Percentiles rank a stretch among this genome's conserved stretches.
Conservation (phyloP, 2,329 filamentous ascomycete genomes). For the Onygena corvina region DNA sequence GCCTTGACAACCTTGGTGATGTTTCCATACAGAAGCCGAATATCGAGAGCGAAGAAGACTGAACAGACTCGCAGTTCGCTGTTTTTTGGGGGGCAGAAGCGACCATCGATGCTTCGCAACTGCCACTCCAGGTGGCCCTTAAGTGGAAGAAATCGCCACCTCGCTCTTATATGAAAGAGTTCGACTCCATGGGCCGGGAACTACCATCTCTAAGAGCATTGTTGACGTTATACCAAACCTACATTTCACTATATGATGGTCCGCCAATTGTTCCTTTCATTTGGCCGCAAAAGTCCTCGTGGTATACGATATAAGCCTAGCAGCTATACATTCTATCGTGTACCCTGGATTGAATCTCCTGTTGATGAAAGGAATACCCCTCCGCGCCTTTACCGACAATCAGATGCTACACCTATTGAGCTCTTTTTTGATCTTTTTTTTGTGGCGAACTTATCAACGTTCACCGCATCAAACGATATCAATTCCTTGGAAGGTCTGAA, state of each 20-base stretch:
- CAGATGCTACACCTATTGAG: conserved; percentile 44
- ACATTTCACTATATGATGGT: too few species aligned
- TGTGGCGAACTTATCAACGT: conserved; percentile 54
- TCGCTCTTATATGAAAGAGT: background rate
- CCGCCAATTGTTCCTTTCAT: conserved; percentile 22
- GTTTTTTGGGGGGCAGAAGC: background rate
- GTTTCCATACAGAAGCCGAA: conserved; percentile 2
- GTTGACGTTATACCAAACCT: too few species aligned
- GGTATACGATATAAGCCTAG: conserved; percentile 13
- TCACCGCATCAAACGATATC: conserved; percentile 45
- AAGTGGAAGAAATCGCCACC: background rate
- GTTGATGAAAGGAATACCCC: conserved; percentile 21
- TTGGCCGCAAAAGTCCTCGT: conserved; percentile 21
- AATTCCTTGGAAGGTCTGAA: conserved; percentile 34
- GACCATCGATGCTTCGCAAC: background rate
- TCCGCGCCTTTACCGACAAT: conserved; percentile 31
- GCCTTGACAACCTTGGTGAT: conserved; percentile 30
- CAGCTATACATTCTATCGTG: conserved; percentile 14
- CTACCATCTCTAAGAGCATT: too few species aligned
- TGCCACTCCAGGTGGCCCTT: conserved; percentile 10
- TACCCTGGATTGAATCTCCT: conserved; percentile 29
- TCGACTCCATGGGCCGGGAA: too few species aligned
- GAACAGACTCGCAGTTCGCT: background rate
- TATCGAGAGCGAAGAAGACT: background rate
- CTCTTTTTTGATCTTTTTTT: conserved; percentile 52